Evolutionary conservation across 306 rosid species (phyloP), one percentile per base, ranked within the genome.

Genomic region (Medicago truncatula): DNA sequence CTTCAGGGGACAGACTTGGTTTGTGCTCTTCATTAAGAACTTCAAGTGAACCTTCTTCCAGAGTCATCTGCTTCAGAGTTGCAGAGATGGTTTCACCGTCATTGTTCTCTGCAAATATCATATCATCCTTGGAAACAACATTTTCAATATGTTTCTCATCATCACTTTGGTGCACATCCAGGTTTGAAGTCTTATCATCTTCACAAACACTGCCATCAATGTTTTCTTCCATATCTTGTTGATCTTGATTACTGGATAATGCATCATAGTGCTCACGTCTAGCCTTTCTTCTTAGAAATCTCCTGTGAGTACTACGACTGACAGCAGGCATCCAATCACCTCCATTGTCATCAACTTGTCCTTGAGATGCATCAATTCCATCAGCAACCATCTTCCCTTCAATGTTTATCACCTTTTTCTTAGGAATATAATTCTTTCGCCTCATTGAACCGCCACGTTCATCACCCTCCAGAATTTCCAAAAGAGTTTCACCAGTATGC

Each of bases 321-420:
- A 92, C 97, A 46, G 98, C 97, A 54, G 97, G 96, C 86, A 81
- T 83, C 99, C 97, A 96, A 71, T 92, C 91, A 56, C 87, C 92
- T 41, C 72, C 89, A 82, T 79, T 74, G 43, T 78, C 93, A 79
- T 90, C 91, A 74, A 70, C 40, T 61, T 86, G 86, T 62, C 97
- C 97, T 60, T 83, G 85, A 4, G 99, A 92, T 3, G 93, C 99
- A 83, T 96, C 98, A 67, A 96, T 47, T 52, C 99, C 98, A 73
- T 80, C 70, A 0, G 89, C 87, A 66, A 90, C 97, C 87, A 63
- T 87, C 79, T 88, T 95, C 80, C 92, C 98, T 82, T 89, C 97
- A 69, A 92, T 79, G 11, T 83, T 88, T 52, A 90, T 58, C 77
- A 85, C 98, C 67, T 79, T 89, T 76, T 90, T 96, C 85, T 83